Base-by-base conservation (phyloP, 1,139 yeast species). In the Diutina rugosa region DNA sequence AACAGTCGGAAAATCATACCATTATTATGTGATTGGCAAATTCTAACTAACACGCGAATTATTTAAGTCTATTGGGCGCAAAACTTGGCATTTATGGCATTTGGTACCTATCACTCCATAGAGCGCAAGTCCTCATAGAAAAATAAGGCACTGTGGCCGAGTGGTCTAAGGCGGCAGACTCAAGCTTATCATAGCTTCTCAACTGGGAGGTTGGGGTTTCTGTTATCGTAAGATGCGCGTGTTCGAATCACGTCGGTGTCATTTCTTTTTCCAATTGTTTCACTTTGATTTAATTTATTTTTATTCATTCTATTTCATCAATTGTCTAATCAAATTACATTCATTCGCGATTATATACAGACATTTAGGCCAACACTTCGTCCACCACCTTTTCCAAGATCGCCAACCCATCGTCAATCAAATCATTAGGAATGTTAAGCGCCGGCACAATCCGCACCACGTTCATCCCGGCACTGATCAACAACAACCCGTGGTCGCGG, bases 391-490 rank as follows among this genome's bases (percentile, higher is more conserved):
- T 66, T 58, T 78, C 84, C 59, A 93, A 79, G 55, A 90, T 80
- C 18, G 74, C 77, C 57, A 91, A 71, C 29, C 98, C 99, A 62
- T 81, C 80, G 49, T 76, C 76, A 55, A 90, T 81, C 52, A 79
- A 80, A 32, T 81, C 84, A 57, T 85, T 82, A 38, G 84, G 86
- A 60, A 90, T 90, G 63, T 87, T 90, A 67, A 93, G 78, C 4
- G 99, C 95, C 28, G 99, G 99, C 28, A 93, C 95, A 59, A 93
- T 77, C 71, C 99, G 81, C 56, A 93, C 73, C 6, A 95, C 93
- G 67, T 90, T 90, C 66, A 85, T 84, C 56, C 98, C 99, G 14
- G 97, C 96, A 51, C 96, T 86, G 58, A 93, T 87, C 35, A 90
- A 80, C 60, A 93, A 73, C 59, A 93, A 73, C 1, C 98, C 98